A percentile compares a stretch with the other conserved stretches of the same genome.
These are phyloP conservation scores for Aspergillus avenaceus DNA, from an alignment of 495 filamentous ascomycete genomes.

Conservation along the genomic window DNA sequence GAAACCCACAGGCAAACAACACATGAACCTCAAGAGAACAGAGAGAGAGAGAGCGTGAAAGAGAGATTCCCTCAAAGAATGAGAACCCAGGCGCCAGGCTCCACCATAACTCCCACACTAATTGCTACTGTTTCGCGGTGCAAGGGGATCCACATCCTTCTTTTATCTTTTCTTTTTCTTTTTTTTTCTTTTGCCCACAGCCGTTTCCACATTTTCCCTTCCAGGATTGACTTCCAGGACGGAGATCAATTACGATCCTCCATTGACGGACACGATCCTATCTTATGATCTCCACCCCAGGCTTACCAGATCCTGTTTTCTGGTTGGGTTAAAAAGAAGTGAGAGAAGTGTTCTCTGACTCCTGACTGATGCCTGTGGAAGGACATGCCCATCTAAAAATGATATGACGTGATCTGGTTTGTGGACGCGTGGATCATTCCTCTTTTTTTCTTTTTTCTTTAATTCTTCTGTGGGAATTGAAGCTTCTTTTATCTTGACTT, in stretches of 20 bases:
- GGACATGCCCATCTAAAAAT: neutral
- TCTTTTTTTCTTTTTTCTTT: neutral
- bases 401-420: conserved; percentile 9
- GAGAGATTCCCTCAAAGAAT: neutral
- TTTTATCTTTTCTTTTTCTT: conserved; percentile 1
- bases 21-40: neutral
- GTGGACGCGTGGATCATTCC: neutral
- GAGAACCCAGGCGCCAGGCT: neutral
- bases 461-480: too few species aligned
- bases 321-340: neutral
- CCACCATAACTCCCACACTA: too few species aligned
- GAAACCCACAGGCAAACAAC: neutral
- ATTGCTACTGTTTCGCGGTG: too few species aligned
- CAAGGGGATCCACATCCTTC: neutral
- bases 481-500: neutral
- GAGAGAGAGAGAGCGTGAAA: neutral
- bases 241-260: conserved; percentile 11
- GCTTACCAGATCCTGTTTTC: conserved; percentile 8
- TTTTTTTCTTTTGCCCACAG: neutral
- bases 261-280: conserved; percentile 8
- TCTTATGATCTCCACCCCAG: conserved; percentile 6
- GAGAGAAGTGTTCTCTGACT: neutral
- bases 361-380: neutral
- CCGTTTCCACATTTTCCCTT: conserved; percentile 1
- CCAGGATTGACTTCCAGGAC: conserved; percentile 9